Evolutionary conservation across 441 rosid species (phyloP), one percentile per base, ranked within the genome.

Genomic region (Macaranga tanarius): DNA sequence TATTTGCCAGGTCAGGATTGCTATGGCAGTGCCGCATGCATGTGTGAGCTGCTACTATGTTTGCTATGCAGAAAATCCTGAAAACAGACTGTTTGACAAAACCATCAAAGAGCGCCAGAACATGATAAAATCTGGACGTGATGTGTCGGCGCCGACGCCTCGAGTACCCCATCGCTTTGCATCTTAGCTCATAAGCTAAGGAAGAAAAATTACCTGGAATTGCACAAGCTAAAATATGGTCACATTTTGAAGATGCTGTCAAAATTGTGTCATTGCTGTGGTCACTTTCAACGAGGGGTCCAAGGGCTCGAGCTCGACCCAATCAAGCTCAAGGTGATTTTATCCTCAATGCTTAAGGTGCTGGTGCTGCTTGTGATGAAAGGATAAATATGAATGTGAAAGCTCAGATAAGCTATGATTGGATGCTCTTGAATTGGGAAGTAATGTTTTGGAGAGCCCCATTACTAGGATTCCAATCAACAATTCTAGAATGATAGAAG

Each of bases 1-100:
- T n/a, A 31, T 67, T 31, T 40, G 26, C 28, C 95, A 95, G 98
- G 89, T 96, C 0, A 91, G 98, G 87, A 95, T 95, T 63, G 87
- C 98, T n/a, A 95, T 93, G 99, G 99, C 97, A 76, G 62, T 93
- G 86, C 97, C 97, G 10, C 94, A 91, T 56, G 99, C 98, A 47
- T 95, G 97, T 61, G 97, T 91, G 82, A 86, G 94, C 77, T 90
- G 99, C 78, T 95, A 91, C 86, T 93, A 93, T 70, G 90, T 83
- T 16, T 95, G 98, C 87, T 95, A 91, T 17, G 96, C 99, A 0
- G 98, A 93, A 67, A 93, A 86, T 81, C 91, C 98, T 0, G 85
- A 83, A 0, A 90, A 76, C 81, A 85, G 92, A 78, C 73, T 95
- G 57, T 93, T 91, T 16, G 99, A 89, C 65, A 69, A 77, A 54